phyloP scores from a whole-genome alignment of 257 asterid species.

The Solanum boliviense region DNA sequence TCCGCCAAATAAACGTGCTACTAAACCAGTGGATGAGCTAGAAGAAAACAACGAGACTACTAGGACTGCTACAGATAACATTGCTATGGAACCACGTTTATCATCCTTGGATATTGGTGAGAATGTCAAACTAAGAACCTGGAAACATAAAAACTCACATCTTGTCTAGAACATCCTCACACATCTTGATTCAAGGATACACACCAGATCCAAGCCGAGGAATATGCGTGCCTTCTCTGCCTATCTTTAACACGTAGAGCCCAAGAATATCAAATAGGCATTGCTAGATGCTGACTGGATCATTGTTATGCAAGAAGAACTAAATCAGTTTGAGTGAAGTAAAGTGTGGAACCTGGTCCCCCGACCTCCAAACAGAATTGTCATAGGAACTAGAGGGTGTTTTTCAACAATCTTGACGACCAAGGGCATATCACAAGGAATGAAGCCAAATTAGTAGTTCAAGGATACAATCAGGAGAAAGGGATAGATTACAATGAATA shows the following conservation, averaged over 20 bases:
- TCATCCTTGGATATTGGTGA: no score
- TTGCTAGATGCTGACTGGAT: no score
- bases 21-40: no score
- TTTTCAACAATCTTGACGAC: not conserved
- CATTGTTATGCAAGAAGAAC: no score
- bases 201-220: not conserved
- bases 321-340: no score
- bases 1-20: no score
- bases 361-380: no score
- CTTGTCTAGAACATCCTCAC: not conserved
- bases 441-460: not conserved
- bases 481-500: not conserved
- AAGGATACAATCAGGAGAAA: not conserved
- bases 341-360: no score
- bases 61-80: no score
- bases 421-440: not conserved
- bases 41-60: no score
- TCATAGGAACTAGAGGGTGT: not conserved
- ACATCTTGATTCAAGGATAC: not conserved
- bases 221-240: not conserved
- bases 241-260: not conserved
- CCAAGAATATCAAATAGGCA: not conserved
- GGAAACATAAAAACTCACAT: not conserved
- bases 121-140: not conserved
- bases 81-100: no score